Conservation (phyloP, 2,329 filamentous ascomycete genomes). For the Colletotrichum sp. region DNA sequence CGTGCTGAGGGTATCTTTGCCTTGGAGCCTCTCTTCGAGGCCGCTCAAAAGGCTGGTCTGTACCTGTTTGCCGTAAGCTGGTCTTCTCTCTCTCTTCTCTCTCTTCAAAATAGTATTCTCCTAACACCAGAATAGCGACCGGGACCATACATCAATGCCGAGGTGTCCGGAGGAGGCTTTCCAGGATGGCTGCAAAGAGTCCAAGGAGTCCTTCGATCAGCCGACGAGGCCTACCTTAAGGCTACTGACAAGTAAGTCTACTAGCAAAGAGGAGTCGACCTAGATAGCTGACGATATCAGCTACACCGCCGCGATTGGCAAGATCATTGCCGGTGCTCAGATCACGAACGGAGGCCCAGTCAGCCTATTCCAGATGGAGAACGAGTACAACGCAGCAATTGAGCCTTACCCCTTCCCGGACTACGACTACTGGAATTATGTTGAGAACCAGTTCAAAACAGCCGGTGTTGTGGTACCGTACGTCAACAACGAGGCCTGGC, state of each 20-base stretch:
- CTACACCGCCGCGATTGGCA: constrained; percentile 62
- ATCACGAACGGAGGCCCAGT: constrained; percentile 78
- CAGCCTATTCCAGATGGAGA: constrained; percentile 75
- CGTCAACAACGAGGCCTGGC: constrained; percentile 70
- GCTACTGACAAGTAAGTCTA: constrained; percentile 62
- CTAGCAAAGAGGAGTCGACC: too few relatives aligned
- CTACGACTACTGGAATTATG: constrained; percentile 68
- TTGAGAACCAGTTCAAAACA: constrained; percentile 66
- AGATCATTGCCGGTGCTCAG: constrained; percentile 69
- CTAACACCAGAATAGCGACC: constrained; percentile 39
- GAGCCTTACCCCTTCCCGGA: constrained; percentile 56
- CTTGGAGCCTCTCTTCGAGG: constrained; percentile 73
- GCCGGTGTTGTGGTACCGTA: constrained; percentile 72
- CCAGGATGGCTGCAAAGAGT: constrained; percentile 74
- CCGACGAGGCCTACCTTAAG: constrained; percentile 59
- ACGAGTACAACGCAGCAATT: constrained; percentile 60
- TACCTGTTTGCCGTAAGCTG: constrained; percentile 64
- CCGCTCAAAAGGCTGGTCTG: constrained; percentile 68
- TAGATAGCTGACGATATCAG: constrained; percentile 28
- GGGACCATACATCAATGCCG: constrained; percentile 74
- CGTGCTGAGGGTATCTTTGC: constrained; percentile 70
- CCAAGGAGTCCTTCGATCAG: constrained; percentile 62
- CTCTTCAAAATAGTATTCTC: too few relatives aligned
- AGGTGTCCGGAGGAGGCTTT: constrained; percentile 71
- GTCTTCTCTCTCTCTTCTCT: rapidly evolving